Conservation (phyloP, 2,329 filamentous ascomycete species). For the Thelonectria discophora region DNA sequence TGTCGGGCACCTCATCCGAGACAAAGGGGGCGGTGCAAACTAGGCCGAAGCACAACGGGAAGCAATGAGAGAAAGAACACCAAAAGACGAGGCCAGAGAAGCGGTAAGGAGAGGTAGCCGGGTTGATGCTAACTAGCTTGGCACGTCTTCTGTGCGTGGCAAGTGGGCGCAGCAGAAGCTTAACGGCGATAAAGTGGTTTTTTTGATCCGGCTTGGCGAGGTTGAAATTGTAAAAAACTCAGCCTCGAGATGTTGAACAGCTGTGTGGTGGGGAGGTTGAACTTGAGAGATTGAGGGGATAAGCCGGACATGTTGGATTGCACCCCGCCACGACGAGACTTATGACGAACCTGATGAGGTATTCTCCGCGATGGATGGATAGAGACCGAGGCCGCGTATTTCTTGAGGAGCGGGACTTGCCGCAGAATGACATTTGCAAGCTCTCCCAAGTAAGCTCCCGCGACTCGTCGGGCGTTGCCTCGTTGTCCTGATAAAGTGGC, state of each 20-base stretch:
- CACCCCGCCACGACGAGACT: no score
- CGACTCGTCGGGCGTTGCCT: no score
- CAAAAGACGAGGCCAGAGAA: background rate
- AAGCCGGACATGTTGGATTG: no score
- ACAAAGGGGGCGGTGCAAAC: slow-evolving; percentile 18
- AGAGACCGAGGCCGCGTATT: no score
- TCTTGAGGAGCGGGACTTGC: no score
- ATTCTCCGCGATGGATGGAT: background rate
- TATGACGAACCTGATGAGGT: no score
- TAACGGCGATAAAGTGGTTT: slow-evolving; percentile 40
- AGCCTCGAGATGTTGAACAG: background rate
- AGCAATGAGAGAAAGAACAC: background rate
- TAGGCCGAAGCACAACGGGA: background rate
- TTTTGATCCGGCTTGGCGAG: slow-evolving; percentile 37
- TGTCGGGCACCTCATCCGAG: background rate
- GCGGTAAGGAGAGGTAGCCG: background rate
- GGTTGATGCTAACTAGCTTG: background rate
- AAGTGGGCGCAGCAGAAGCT: slow-evolving; percentile 41
- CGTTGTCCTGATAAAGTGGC: no score
- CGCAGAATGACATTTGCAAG: no score
- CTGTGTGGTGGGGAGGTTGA: no score
- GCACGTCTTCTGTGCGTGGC: slow-evolving; percentile 11
- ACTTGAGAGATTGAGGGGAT: no score
- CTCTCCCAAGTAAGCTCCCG: no score
- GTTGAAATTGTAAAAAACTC: background rate